phyloP scores from a whole-genome alignment of 2,329 filamentous ascomycete genomes.

The Fusarium sp. region DNA sequence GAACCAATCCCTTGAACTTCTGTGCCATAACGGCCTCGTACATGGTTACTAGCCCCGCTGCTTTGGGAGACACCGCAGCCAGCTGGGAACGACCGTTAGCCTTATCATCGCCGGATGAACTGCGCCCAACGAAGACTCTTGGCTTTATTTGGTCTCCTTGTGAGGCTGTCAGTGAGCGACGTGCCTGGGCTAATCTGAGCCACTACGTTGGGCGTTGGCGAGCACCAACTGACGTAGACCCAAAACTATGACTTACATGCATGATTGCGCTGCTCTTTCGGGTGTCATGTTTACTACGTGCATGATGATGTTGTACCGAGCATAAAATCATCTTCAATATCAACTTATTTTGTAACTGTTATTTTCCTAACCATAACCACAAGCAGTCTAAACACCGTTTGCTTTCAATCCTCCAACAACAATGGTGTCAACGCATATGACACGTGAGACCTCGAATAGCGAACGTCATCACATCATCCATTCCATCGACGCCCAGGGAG shows the following conservation, averaged over 20 bases:
- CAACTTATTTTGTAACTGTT: background rate
- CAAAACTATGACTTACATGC: slow-evolving; percentile 15
- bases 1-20: slow-evolving; percentile 1
- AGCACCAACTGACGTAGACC: slow-evolving; percentile 6
- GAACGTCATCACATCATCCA: slow-evolving; percentile 24
- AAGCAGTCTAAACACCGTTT: background rate
- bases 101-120: slow-evolving; percentile 25
- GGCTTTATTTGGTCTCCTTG: slow-evolving; percentile 1
- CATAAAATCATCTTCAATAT: background rate
- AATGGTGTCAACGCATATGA: slow-evolving; percentile 5
- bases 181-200: background rate
- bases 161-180: slow-evolving; percentile 26
- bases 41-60: background rate
- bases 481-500: slow-evolving; percentile 6
- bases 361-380: background rate
- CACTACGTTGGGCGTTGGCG: background rate
- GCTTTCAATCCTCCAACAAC: background rate
- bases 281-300: background rate
- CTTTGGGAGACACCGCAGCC: slow-evolving; percentile 8
- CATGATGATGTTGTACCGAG: background rate
- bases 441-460: slow-evolving; percentile 13
- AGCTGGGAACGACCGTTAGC: slow-evolving; percentile 28
- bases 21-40: slow-evolving; percentile 8
- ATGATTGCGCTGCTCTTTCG: slow-evolving; percentile 5
- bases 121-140: slow-evolving; percentile 11